Evolutionary conservation across 176 grass and related monocot species (phyloP).

Genomic region (Thinopyrum elongatum): DNA sequence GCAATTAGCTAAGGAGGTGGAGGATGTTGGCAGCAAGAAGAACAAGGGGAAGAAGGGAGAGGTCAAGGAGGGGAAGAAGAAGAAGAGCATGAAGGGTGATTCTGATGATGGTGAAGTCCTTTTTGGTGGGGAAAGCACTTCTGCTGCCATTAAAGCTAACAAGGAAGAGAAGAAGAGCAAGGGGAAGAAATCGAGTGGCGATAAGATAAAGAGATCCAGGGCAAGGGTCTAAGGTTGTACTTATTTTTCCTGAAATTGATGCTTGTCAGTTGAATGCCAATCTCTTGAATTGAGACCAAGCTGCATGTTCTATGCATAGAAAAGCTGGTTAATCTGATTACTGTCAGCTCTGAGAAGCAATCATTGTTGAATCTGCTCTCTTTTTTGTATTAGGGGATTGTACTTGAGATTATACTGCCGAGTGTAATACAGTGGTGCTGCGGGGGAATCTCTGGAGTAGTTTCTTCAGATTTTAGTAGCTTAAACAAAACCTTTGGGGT

Average conservation of each 20-base stretch:
- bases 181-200: slow-evolving; percentile 17
- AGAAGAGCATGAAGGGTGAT: slow-evolving; percentile 27
- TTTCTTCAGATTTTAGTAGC: slow-evolving; percentile 29
- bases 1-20: neutral
- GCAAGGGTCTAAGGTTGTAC: too few species aligned
- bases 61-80: neutral
- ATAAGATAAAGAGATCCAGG: slow-evolving; percentile 30
- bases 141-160: neutral
- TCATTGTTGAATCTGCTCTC: too few species aligned
- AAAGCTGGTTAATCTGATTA: too few species aligned
- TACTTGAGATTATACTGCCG: too few species aligned
- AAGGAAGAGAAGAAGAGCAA: slow-evolving; percentile 35
- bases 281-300: too few species aligned
- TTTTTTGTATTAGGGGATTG: too few species aligned
- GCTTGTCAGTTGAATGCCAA: too few species aligned
- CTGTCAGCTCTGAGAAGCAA: too few species aligned
- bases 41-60: neutral
- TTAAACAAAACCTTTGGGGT: slow-evolving; percentile 2
- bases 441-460: neutral
- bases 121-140: neutral
- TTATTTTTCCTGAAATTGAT: too few species aligned
- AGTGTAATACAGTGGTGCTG: too few species aligned
- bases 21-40: slow-evolving; percentile 13
- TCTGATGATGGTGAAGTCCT: slow-evolving; percentile 7
- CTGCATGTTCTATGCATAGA: too few species aligned